A percentile compares a stretch with the other conserved stretches of the same genome.
Conservation (phyloP, 2,329 filamentous ascomycete genomes). For the Paecilomyces niveus region DNA sequence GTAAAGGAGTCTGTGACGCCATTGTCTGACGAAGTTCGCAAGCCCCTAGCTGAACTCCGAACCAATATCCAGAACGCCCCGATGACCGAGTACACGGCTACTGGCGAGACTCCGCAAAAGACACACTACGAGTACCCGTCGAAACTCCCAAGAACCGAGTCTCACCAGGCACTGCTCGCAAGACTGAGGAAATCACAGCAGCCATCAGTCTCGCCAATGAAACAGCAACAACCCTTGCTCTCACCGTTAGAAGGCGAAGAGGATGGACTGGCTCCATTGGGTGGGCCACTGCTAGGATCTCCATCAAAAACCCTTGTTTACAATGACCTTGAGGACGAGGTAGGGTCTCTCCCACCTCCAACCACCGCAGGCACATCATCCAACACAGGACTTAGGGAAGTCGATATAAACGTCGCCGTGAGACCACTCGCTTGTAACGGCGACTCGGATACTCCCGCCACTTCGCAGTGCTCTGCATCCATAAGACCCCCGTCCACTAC, state of each 20-base stretch:
- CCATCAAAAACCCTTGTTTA: constrained; percentile 49
- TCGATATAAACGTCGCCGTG: constrained; percentile 43
- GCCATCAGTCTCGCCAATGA: constrained; percentile 16
- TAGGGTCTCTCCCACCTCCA: constrained; percentile 23
- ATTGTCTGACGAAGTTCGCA: constrained; percentile 53
- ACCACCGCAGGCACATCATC: constrained; percentile 23
- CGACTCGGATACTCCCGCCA: constrained; percentile 6
- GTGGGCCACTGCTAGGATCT: constrained; percentile 18
- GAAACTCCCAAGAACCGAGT: constrained; percentile 67
- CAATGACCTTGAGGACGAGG: constrained; percentile 39
- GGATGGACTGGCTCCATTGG: constrained; percentile 7
- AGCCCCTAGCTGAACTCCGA: constrained; percentile 65
- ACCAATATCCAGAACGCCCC: constrained; percentile 57
- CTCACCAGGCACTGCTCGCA: constrained; percentile 51
- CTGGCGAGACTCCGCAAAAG: constrained; percentile 80
- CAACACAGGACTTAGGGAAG: constrained; percentile 43
- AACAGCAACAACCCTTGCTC: constrained; percentile 10
- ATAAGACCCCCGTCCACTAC: constrained; percentile 2
- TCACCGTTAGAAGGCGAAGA: constrained; percentile 23
- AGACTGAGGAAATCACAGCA: constrained; percentile 39
- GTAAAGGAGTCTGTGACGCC: constrained; percentile 57
- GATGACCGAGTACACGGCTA: constrained; percentile 74
- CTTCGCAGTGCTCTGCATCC: background rate
- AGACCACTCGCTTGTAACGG: constrained; percentile 20
- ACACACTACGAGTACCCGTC: constrained; percentile 73